Evolutionary conservation across 2,329 filamentous ascomycete genomes (phyloP), one percentile per base, ranked within the genome.

Genomic region (Sclerotinia glacialis): DNA sequence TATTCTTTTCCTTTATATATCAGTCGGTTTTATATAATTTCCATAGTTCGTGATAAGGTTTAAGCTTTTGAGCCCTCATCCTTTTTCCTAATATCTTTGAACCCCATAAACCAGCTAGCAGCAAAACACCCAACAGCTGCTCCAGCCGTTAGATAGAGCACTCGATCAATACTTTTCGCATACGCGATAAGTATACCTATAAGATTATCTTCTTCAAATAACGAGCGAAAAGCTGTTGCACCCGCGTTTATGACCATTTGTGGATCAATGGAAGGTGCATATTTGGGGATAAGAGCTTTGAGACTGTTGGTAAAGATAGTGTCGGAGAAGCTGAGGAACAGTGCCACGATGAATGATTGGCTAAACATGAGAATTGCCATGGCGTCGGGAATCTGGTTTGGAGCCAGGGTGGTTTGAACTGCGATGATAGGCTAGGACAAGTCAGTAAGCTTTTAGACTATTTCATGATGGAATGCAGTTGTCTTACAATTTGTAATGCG

Each of bases 401-500:
- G 14, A 21, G 60, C 6, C 14, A 42, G 11, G 26, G 18, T 44
- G 60, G 40, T 44, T 53, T 63, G 60, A 5, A 63, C 18, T 5
- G 59, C 59, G 23, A 62, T 28, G 1, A 62, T 50, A 12, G 59
- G 34, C 60, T 63, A 31, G n/a, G 26, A 42, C 9, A 16, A 3
- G 40, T 31, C 31, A 31, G 31, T 31, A 31, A 31, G 31, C 31
- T 31, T 31, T 31, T 2, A 16, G 40, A 42, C 40, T 42, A 12
- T 3, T 42, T 42, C 3, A 16, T 42, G 40, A 16, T 3, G 40
- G 40, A 42, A 12, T 12, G 40, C 11, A 7, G 40, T 3, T 42
- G 40, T 42, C 40, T 42, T 53, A 73, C 70, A 54, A 69, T 63
- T 53, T 70, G 67, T 49, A 70, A 47, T 3, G 61, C 67, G 26